Evolutionary conservation across 1,284 basidiomycete genomes (phyloP), one percentile per base, ranked within the genome.

Genomic region (Rugosomyces carneus): DNA sequence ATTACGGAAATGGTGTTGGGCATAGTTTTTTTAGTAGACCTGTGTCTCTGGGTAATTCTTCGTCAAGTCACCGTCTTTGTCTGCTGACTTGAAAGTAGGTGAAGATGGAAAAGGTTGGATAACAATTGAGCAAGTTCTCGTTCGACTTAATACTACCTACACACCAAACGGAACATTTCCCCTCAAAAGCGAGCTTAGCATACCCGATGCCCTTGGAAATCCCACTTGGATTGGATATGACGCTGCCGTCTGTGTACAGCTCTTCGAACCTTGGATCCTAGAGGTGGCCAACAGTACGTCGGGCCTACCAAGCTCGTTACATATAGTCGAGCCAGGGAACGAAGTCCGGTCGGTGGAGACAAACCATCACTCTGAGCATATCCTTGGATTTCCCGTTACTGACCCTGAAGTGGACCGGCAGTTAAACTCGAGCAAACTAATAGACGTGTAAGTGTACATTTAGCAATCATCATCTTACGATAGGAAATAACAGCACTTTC

Each of bases 211-310:
- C 3, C 48, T 52, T 11, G 62, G 65, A 27, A 50, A 53, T 13
- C 42, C 54, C 5, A 65, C 62, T 2, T 57, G 45, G 44, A 64
- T 72, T 21, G 70, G 70, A 2, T 68, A 64, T 27, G 71, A 73
- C 43, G 65, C 65, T 6, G 66, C 63, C 1, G 61, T 71, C 16
- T 73, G 71, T 42, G 44, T 71, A 5, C 60, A 70, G 49, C 45
- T 67, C 2, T 69, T 68, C 36, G 70, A 73, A 42, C 69, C 70
- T 5, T 73, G 67, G 62, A 53, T 73, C 5, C 46, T 73, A 8
- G 67, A 72, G 41, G 58, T 63, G 3, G 70, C 65, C 47, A 70
- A 71, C 41, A 60, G 58, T 34, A 63, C 63, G 3, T 47, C 58
- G 5, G 61, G 61, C 6, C 39, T 55, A 5, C 64, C 67, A 7